Conservation (phyloP, 2,329 filamentous ascomycete species). For the Pseudocercospora fijiensis region DNA sequence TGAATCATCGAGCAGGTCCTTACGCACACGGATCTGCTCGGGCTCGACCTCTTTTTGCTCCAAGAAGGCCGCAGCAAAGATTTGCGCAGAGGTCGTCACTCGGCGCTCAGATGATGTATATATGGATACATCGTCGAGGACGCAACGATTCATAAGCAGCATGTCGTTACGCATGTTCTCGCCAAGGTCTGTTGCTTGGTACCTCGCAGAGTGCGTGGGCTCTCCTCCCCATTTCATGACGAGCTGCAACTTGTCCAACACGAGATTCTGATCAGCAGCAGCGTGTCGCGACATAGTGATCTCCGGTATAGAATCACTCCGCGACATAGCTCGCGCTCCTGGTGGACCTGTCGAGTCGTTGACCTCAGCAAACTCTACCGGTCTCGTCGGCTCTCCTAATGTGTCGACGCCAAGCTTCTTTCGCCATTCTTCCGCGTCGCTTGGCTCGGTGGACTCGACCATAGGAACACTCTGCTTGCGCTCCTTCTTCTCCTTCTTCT, state of each 20-base stretch:
- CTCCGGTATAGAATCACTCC: slow-evolving; percentile 83
- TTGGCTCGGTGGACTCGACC: slow-evolving; percentile 12
- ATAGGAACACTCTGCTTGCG: slow-evolving; percentile 20
- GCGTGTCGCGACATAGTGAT: slow-evolving; percentile 92
- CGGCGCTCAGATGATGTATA: slow-evolving; percentile 95
- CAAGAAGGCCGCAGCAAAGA: slow-evolving; percentile 87
- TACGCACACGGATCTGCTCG: slow-evolving; percentile 85
- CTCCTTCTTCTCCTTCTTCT: slow-evolving; percentile 55
- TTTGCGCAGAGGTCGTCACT: slow-evolving; percentile 93
- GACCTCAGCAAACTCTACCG: slow-evolving; percentile 27
- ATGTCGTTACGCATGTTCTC: slow-evolving; percentile 95
- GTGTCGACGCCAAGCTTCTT: slow-evolving; percentile 14
- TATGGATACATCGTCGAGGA: slow-evolving; percentile 87
- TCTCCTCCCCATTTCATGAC: slow-evolving; percentile 99
- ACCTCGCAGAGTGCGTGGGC: slow-evolving; percentile 93
- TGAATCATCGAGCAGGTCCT: slow-evolving; percentile 93
- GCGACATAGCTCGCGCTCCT: slow-evolving; percentile 53
- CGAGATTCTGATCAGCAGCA: slow-evolving; percentile 85
- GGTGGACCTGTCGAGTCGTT: slow-evolving; percentile 37
- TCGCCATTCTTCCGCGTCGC: slow-evolving; percentile 18
- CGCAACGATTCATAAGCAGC: slow-evolving; percentile 85
- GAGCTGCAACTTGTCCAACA: slow-evolving; percentile 92
- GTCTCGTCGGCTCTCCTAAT: not conserved
- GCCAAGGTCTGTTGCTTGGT: slow-evolving; percentile 92
- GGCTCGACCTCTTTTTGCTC: slow-evolving; percentile 80